Percentiles rank a stretch among this genome's conserved stretches.
These are phyloP conservation scores for Volvox carteri DNA, from an alignment of 163 green algal genomes.

Conservation along the genomic window DNA sequence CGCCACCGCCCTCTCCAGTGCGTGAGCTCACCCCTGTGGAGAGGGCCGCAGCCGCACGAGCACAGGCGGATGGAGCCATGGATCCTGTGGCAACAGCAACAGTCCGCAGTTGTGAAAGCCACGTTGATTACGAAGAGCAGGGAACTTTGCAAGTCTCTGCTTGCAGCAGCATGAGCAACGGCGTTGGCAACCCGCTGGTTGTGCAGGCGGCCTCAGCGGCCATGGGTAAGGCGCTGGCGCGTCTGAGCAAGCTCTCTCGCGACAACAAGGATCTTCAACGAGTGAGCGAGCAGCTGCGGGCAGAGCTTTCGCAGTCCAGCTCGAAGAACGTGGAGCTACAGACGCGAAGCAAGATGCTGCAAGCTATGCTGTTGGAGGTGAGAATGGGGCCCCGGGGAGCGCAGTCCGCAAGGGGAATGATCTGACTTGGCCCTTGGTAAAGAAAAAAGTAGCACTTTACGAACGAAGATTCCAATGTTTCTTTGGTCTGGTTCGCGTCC, in stretches of 20 bases:
- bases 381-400: too few relatives aligned
- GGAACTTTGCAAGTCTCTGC: neutral
- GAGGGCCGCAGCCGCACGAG: too few relatives aligned
- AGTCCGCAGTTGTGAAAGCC: neutral
- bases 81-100: neutral
- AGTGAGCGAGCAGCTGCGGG: slow-evolving; percentile 19
- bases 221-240: slow-evolving; percentile 13
- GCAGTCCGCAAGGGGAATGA: too few relatives aligned
- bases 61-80: neutral
- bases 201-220: slow-evolving; percentile 3
- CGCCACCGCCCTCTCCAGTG: neutral
- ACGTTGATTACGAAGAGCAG: neutral
- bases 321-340: slow-evolving; percentile 26
- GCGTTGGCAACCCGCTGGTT: slow-evolving; percentile 2
- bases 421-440: too few relatives aligned
- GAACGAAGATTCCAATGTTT: too few relatives aligned
- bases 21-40: neutral
- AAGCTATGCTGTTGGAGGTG: slow-evolving; percentile 21
- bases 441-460: too few relatives aligned
- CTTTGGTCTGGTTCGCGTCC: too few relatives aligned
- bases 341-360: slow-evolving; percentile 20
- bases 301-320: neutral
- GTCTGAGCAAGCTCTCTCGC: neutral
- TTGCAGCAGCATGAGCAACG: neutral
- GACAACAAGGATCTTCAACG: slow-evolving; percentile 26